Evolutionary conservation across 2,329 filamentous ascomycete species (phyloP), one percentile per base, ranked within the genome.

Genomic region (Sarocladium strictum): DNA sequence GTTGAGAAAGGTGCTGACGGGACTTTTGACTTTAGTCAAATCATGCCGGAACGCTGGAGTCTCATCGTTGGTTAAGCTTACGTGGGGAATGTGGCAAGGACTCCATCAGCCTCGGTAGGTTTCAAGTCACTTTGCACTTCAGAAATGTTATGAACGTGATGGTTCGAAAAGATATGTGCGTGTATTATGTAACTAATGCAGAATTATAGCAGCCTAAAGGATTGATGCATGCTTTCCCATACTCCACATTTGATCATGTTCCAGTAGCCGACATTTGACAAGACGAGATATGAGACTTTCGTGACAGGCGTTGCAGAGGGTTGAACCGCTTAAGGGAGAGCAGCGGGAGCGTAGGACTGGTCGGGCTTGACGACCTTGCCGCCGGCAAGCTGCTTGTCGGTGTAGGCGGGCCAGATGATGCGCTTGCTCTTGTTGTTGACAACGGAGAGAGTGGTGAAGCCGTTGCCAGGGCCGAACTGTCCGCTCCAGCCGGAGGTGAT

Each of bases 1-100:
- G 84, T 95, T 2, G 86, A 90, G 64, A 96, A 93, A 76, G 83
- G 81, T 45, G 67, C 73, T 2, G 77, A 86, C 56, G 91, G 90
- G 1, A 74, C 70, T 21, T 97, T 96, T 63, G 76, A 84, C 63
- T 84, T 86, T 60, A 72, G 74, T 61, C 65, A 70, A 54, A 71
- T 84, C 52, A 72, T 84, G 72, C 78, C 79, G 0, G 78, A 83
- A 66, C 68, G 78, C 38, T 84, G 80, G 80, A 64, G 66, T 14
- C 65, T 64, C 57, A 59, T 69, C 3, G 62, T 58, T 43, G 60
- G 60, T 41, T 53, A 11, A 53, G 15, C 32, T 26, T 47, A 32
- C 7, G 12, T 32, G 6, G 29, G 29, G 12, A 32, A 6, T 6
- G 29, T 12, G 29, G 12, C 6, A 12, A 32, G 29, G 12, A 32